phyloP scores from a whole-genome alignment of 192 early-diverging fungal species.

The Coemansia guatemalensis region DNA sequence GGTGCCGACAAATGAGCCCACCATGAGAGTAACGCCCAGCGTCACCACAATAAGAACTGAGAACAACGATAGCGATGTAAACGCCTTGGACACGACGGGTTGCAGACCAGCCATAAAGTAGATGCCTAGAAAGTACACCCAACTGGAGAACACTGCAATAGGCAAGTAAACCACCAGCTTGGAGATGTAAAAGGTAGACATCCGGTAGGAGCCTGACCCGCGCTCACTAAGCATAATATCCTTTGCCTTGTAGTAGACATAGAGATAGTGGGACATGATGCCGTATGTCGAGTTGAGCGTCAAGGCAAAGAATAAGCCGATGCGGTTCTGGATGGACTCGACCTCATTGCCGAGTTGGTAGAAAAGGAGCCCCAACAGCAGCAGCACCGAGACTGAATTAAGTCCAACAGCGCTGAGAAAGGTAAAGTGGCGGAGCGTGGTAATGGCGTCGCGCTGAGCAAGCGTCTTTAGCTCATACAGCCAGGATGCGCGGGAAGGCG shows the following conservation, averaged over 20 bases:
- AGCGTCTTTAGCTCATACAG: slow-evolving; percentile 40
- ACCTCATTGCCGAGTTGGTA: slow-evolving; percentile 52
- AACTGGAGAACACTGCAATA: slow-evolving; percentile 46
- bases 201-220: slow-evolving; percentile 64
- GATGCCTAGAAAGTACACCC: slow-evolving; percentile 48
- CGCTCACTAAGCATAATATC: slow-evolving; percentile 65
- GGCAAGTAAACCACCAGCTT: slow-evolving; percentile 60
- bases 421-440: slow-evolving; percentile 44
- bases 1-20: slow-evolving; percentile 45
- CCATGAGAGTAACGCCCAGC: slow-evolving; percentile 42
- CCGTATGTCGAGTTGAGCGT: slow-evolving; percentile 60
- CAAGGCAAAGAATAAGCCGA: slow-evolving; percentile 52
- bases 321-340: slow-evolving; percentile 56
- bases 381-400: slow-evolving; percentile 49
- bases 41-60: slow-evolving; percentile 43
- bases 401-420: slow-evolving; percentile 47
- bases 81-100: slow-evolving; percentile 21
- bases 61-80: slow-evolving; percentile 43
- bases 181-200: slow-evolving; percentile 61
- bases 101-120: slow-evolving; percentile 55
- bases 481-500: slow-evolving; percentile 44
- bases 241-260: slow-evolving; percentile 53
- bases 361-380: slow-evolving; percentile 59
- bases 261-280: slow-evolving; percentile 60
- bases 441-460: slow-evolving; percentile 44